Evolutionary conservation across 2,329 filamentous ascomycete species (phyloP).

Genomic region (Phialemoniopsis sp.): DNA sequence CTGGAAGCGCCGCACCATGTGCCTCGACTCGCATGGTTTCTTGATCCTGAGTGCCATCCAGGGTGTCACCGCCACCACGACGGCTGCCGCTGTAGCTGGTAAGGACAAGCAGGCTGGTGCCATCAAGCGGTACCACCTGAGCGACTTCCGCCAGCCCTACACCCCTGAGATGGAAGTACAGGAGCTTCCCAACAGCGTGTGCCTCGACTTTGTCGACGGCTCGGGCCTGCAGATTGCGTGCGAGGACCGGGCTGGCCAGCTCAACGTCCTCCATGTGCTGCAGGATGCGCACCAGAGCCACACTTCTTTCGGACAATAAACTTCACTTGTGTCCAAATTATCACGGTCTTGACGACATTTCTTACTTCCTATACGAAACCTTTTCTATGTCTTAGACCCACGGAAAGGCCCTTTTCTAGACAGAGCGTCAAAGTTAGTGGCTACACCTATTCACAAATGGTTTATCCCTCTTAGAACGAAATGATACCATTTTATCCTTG

Average conservation of each 20-base stretch:
- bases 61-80: conserved; percentile 33
- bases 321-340: not conserved
- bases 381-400: not conserved
- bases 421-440: too few relatives aligned
- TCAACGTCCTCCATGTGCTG: conserved; percentile 44
- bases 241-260: conserved; percentile 56
- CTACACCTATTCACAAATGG: too few relatives aligned
- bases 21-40: conserved; percentile 78
- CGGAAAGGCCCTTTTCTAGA: too few relatives aligned
- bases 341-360: not conserved
- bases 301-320: conserved; percentile 23
- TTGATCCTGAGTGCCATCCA: conserved; percentile 73
- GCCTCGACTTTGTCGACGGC: conserved; percentile 56
- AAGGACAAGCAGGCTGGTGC: conserved; percentile 42
- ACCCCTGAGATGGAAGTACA: conserved; percentile 87
- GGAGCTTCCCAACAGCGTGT: conserved; percentile 83
- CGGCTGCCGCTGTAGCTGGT: conserved; percentile 30
- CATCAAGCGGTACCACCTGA: conserved; percentile 78
- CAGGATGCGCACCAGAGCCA: conserved; percentile 35
- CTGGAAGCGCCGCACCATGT: conserved; percentile 91
- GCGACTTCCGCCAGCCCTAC: conserved; percentile 75
- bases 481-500: too few relatives aligned
- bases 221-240: conserved; percentile 62
- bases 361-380: not conserved
- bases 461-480: too few relatives aligned